phyloP scores from a whole-genome alignment of 257 asterid species.

The Nicotiana otophora region DNA sequence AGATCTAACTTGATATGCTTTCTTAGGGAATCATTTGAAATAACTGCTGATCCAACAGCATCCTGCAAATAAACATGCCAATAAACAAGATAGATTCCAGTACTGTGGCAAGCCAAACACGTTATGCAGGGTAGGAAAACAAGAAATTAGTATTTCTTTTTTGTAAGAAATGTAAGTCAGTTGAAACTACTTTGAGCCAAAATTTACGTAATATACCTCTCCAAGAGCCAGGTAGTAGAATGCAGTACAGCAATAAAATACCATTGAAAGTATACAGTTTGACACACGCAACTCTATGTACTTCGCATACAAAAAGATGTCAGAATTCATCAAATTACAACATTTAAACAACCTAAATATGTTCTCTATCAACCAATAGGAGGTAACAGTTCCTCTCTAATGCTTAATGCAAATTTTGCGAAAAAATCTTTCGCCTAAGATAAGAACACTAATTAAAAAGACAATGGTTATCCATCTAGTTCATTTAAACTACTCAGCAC shows the following conservation, averaged over 20 bases:
- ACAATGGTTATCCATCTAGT: not conserved
- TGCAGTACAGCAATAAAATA: not conserved
- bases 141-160: not conserved
- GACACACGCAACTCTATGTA: not conserved
- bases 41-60: slow-evolving; percentile 7
- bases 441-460: not conserved
- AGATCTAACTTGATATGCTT: slow-evolving; percentile 13
- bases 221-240: not conserved
- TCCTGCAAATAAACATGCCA: slow-evolving; percentile 7
- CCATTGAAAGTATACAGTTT: not conserved
- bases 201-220: not conserved
- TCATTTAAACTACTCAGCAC: not conserved
- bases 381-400: not conserved
- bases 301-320: not conserved
- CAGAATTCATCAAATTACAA: not conserved
- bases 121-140: not conserved
- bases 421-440: not conserved
- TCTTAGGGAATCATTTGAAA: not conserved
- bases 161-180: not conserved
- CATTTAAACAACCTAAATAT: not conserved
- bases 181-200: not conserved
- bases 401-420: not conserved
- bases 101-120: not conserved
- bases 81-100: not conserved
- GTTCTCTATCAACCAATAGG: not conserved